These are phyloP conservation scores for Acanthamoeba quina DNA, from an alignment of 208 protist species.

Conservation along the genomic window DNA sequence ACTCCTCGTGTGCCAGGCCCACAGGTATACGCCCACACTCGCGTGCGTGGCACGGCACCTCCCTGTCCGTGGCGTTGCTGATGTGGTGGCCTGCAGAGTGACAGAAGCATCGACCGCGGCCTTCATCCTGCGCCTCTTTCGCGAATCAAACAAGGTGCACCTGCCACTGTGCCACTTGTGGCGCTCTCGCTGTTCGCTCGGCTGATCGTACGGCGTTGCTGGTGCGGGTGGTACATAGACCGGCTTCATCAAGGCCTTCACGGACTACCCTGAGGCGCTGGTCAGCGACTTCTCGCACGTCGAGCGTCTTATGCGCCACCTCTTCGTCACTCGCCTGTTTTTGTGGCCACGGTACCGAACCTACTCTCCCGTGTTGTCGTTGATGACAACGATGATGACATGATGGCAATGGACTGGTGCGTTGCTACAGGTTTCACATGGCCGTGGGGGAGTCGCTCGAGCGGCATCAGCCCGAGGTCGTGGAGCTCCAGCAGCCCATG, in stretches of 20 bases:
- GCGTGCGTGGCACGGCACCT: too few species aligned
- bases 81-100: neutral
- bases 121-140: constrained; percentile 70
- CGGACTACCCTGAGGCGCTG: constrained; percentile 49
- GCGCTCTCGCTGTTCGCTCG: neutral
- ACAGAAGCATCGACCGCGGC: constrained; percentile 54
- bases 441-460: constrained; percentile 14
- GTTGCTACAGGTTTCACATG: constrained; percentile 28
- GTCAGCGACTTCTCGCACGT: constrained; percentile 50
- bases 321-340: constrained; percentile 42
- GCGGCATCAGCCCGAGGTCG: constrained; percentile 59
- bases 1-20: constrained; percentile 85
- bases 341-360: constrained; percentile 20
- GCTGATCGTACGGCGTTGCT: neutral
- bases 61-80: too few species aligned
- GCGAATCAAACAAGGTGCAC: constrained; percentile 61
- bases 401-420: neutral
- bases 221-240: neutral
- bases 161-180: neutral
- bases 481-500: constrained; percentile 48
- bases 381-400: neutral
- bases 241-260: constrained; percentile 74
- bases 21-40: constrained; percentile 9
- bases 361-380: neutral
- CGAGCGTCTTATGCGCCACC: constrained; percentile 4